These are phyloP conservation scores for Phlebiopsis flavidoalba DNA, from an alignment of 768 basidiomycete genomes.

Conservation along the genomic window DNA sequence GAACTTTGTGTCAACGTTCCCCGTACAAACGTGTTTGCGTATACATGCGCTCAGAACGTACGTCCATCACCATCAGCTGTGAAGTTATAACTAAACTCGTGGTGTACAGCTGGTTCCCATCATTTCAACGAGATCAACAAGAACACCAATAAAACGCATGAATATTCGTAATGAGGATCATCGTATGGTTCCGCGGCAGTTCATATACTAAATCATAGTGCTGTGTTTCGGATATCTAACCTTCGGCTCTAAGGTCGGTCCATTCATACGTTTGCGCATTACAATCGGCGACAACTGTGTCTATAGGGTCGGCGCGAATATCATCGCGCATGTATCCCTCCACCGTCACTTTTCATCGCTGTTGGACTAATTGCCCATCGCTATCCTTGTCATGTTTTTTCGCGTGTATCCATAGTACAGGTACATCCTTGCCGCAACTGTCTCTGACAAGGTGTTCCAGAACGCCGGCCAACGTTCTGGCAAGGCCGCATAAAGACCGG, in stretches of 20 bases:
- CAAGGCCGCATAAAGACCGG: slow-evolving; percentile 19
- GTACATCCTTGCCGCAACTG: slow-evolving; percentile 91
- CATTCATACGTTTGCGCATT: background rate
- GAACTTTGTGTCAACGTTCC: slow-evolving; percentile 78
- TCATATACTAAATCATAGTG: slow-evolving; percentile 86
- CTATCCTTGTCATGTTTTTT: slow-evolving; percentile 85
- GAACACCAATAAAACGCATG: slow-evolving; percentile 82
- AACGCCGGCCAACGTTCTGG: slow-evolving; percentile 32
- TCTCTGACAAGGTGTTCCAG: slow-evolving; percentile 88
- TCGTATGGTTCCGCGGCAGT: slow-evolving; percentile 83
- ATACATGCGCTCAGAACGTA: slow-evolving; percentile 92
- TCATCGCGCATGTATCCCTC: slow-evolving; percentile 93
- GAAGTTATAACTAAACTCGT: slow-evolving; percentile 17
- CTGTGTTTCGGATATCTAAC: slow-evolving; percentile 83
- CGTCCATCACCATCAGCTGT: background rate
- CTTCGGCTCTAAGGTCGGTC: slow-evolving; percentile 75
- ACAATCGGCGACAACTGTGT: background rate
- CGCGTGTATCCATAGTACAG: slow-evolving; percentile 92
- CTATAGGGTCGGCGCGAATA: slow-evolving; percentile 79
- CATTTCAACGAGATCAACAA: slow-evolving; percentile 83
- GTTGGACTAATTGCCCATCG: slow-evolving; percentile 91
- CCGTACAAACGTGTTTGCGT: slow-evolving; percentile 92
- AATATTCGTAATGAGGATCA: slow-evolving; percentile 80
- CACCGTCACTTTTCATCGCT: slow-evolving; percentile 88
- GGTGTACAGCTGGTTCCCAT: slow-evolving; percentile 77